Base-by-base conservation (phyloP, 2,329 filamentous ascomycete genomes). In the Aspergillus latus region DNA sequence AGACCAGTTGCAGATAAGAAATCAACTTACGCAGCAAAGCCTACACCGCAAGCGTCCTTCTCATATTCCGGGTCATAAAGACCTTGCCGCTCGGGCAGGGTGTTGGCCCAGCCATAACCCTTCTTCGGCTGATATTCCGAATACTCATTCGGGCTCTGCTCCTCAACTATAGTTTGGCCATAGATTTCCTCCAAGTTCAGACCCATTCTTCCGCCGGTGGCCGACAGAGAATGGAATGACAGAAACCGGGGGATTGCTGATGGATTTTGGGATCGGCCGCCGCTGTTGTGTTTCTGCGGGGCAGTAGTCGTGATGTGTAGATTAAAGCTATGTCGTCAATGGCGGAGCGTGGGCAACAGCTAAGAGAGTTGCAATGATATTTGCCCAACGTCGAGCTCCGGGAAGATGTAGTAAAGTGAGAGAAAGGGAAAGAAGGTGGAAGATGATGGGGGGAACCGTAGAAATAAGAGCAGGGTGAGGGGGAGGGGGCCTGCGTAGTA, bases 11-110 rank as follows among this genome's bases (percentile, higher is more conserved):
- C 13, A 8, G 21, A 3, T 29, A 21, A 11, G 30, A 15, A 10
- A 16, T 16, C 40, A 13, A 82, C 86, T 80, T 82, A 95, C 91
- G 93, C 96, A 77, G 93, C 91, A 78, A 99, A 99, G 75, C 94
- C 94, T 71, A 99, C 94, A 89, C 94, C 94, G 73, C 94, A 99
- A 66, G 94, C 92, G 92, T 99, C 94, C 78, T 97, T 97, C 80
- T 97, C 94, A 63, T 95, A 86, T 74, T 88, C 86, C 62, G 94
- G 94, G 79, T 97, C 92, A 74, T 99, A 99, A 50, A 99, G 86
- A 83, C 93, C 94, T 87, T 97, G 93, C 86, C 96, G 96, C 84
- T 95, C 86, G 71, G 94, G 94, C 68, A 99, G 85, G 72, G 93
- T 89, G 72, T 92, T 90, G 68, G 93, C 94, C 94, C 94, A 97